Percentiles rank a stretch among this genome's conserved stretches.
Conservation (phyloP, 768 basidiomycete species). For the Roridomyces roridus region DNA sequence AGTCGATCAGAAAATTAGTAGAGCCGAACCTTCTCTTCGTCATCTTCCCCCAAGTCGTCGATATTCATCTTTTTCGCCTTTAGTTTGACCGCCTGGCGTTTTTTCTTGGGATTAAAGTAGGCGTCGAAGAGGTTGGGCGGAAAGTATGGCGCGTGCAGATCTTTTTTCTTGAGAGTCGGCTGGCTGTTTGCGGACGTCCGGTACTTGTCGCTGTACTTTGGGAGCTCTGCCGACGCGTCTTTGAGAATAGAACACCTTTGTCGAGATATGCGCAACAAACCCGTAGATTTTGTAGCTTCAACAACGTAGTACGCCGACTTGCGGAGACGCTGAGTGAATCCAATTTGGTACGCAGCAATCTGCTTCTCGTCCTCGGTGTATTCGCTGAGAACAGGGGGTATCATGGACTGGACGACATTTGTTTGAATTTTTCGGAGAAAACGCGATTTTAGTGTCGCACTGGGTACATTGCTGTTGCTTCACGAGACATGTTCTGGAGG, state of each 20-base stretch:
- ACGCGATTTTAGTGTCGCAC: conserved; percentile 57
- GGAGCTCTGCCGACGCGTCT: conserved; percentile 56
- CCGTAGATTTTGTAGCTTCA: conserved; percentile 71
- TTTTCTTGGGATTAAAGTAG: conserved; percentile 80
- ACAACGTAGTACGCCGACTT: conserved; percentile 78
- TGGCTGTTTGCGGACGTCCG: conserved; percentile 63
- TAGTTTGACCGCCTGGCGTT: conserved; percentile 51
- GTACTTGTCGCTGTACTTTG: conserved; percentile 87
- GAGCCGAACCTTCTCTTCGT: conserved; percentile 57
- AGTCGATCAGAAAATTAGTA: background rate
- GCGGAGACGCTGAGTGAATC: conserved; percentile 67
- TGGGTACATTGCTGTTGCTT: conserved; percentile 81
- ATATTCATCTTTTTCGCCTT: conserved; percentile 55
- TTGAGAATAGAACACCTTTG: background rate
- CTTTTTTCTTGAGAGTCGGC: conserved; percentile 71
- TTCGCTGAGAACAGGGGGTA: conserved; percentile 73
- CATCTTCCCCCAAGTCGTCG: conserved; percentile 72
- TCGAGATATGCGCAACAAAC: conserved; percentile 31
- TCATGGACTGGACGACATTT: conserved; percentile 56
- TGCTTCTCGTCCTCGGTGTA: conserved; percentile 68
- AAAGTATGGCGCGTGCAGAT: conserved; percentile 79
- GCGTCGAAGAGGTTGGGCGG: conserved; percentile 77
- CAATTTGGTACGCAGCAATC: conserved; percentile 70
- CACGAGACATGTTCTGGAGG: conserved; percentile 76
- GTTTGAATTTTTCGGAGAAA: conserved; percentile 29